Conservation (phyloP, 169 alveolate species). For the Cryptosporidium viatorum region DNA sequence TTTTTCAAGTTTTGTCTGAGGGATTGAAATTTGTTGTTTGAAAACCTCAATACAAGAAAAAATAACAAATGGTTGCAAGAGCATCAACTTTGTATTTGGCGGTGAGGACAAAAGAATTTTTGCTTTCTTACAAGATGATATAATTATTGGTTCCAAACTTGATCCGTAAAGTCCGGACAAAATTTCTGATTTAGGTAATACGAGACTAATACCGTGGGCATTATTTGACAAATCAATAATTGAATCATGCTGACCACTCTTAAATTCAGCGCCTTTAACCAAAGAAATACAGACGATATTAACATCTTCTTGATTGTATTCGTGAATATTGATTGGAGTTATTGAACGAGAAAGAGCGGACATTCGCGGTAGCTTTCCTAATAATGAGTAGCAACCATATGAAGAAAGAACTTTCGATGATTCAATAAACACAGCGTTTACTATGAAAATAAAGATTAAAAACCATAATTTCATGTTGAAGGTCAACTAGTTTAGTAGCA, state of each 20-base stretch:
- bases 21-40: background rate
- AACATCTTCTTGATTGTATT: constrained; percentile 7
- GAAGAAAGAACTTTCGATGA: constrained; percentile 31
- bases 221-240: constrained; percentile 24
- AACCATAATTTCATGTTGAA: constrained; percentile 8
- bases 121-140: constrained; percentile 55
- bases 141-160: constrained; percentile 33
- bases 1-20: background rate
- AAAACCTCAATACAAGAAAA: constrained; percentile 25
- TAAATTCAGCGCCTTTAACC: constrained; percentile 48
- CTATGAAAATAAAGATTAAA: background rate
- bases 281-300: constrained; percentile 53
- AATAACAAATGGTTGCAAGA: constrained; percentile 32
- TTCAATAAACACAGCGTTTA: background rate
- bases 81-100: constrained; percentile 20
- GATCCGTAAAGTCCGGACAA: constrained; percentile 44
- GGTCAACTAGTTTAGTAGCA: background rate
- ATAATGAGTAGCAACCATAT: constrained; percentile 47
- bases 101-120: background rate
- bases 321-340: constrained; percentile 19
- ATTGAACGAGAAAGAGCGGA: constrained; percentile 20
- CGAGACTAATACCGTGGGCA: constrained; percentile 17
- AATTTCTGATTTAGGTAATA: constrained; percentile 24
- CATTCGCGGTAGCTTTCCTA: constrained; percentile 12
- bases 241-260: background rate